Evolutionary conservation across 495 filamentous ascomycete species (phyloP).

Genomic region (Xylaria flabelliformis): DNA sequence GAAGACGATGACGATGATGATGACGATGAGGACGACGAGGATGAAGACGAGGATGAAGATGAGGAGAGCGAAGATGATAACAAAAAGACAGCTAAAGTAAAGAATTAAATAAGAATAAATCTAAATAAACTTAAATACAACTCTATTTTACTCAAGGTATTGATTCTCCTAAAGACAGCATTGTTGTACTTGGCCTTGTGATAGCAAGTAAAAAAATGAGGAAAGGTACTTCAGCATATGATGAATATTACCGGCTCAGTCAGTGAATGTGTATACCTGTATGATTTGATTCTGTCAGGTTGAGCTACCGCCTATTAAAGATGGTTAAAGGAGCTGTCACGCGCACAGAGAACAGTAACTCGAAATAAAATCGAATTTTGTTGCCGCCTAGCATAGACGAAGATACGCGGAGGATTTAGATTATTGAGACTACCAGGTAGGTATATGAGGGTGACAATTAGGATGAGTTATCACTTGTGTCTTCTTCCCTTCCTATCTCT

Average conservation of each 20-base stretch:
- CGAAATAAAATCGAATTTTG: not conserved
- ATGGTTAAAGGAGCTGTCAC: not conserved
- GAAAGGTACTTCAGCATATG: not conserved
- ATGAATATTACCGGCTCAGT: not conserved
- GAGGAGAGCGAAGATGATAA: constrained; percentile 20
- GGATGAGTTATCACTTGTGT: not conserved
- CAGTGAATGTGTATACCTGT: not conserved
- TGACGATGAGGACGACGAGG: not conserved
- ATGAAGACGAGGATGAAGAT: constrained; percentile 14
- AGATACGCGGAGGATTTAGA: not conserved
- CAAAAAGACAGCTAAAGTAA: constrained; percentile 20
- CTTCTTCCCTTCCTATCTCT: too few relatives aligned
- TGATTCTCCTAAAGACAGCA: not conserved
- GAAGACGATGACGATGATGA: constrained; percentile 31
- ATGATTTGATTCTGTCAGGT: not conserved
- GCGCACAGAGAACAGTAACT: not conserved
- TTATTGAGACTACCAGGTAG: not conserved
- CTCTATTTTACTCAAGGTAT: not conserved
- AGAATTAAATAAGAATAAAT: constrained; percentile 7
- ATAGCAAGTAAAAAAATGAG: not conserved
- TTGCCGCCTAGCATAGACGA: not conserved
- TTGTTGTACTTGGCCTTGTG: not conserved
- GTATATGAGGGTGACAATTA: not conserved
- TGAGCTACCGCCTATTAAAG: not conserved
- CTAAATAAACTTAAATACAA: not conserved